Base-by-base conservation (phyloP, 495 filamentous ascomycete species). In the Elasticomyces elasticus region DNA sequence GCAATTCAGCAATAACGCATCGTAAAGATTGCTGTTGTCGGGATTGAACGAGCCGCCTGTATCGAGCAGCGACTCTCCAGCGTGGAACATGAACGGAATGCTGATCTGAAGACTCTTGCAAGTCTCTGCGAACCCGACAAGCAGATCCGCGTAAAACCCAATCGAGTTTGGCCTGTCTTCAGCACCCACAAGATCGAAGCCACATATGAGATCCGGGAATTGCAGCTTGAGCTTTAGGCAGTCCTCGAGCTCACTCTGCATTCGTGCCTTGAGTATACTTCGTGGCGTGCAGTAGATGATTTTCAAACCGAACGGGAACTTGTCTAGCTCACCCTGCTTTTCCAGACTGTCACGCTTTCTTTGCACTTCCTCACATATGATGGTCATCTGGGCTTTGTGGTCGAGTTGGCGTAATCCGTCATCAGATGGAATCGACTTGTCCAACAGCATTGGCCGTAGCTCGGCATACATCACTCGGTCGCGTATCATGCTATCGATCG, bases 151-250 rank as follows among this genome's bases (percentile, higher is more conserved):
- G 52, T 71, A 71, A 54, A 58, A 69, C 12, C 65, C 61, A 31
- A 71, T 67, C 52, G 60, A 38, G 52, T 71, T 71, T 1, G 63
- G 58, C 11, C 68, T 51, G 53, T 71, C 68, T 58, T 71, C 68
- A 2, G 68, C 68, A n/a, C 68, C 68, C 2, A 71, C 68, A 9
- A 71, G 67, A 56, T 71, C 68, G 54, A 71, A 71, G 11, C 68
- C 68, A 54, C 68, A 71, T 26, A 71, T 68, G 3, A 71, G 51
- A 51, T 69, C 59, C n/a, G 61, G 62, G 56, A 68, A 79, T 1
- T 72, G 66, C 1, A 77, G 62, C 22, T 72, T 74, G 12, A 80
- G 52, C 43, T 64, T 72, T 1, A 68, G 71, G 12, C 62, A 70
- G 58, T 75, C 71, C 12, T 61, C 25, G 44, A 71, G 58, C 45